Conservation (phyloP, 2,329 filamentous ascomycete genomes). For the Raffaelea arxii region DNA sequence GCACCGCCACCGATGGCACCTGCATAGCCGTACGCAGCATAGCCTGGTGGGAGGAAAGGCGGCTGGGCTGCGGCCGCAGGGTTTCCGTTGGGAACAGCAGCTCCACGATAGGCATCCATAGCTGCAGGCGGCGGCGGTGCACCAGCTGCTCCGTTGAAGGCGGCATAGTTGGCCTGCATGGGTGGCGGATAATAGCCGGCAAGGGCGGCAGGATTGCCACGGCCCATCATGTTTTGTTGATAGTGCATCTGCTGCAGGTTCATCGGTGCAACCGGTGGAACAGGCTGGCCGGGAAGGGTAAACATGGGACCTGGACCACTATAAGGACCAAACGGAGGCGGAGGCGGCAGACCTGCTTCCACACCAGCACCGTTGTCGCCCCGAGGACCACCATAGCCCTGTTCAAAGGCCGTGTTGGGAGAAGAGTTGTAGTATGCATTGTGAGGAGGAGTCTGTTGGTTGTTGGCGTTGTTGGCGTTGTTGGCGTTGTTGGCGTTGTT, state of each 20-base stretch:
- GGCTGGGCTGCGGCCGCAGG: slow-evolving; percentile 24
- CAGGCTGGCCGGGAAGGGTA: slow-evolving; percentile 4
- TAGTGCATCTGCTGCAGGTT: slow-evolving; percentile 36
- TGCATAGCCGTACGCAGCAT: slow-evolving; percentile 32
- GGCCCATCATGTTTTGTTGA: slow-evolving; percentile 47
- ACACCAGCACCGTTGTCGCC: slow-evolving; percentile 38
- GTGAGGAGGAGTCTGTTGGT: too few relatives aligned
- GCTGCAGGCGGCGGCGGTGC: slow-evolving; percentile 18
- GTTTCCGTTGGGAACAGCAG: slow-evolving; percentile 40
- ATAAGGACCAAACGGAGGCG: slow-evolving; percentile 8
- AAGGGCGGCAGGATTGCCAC: slow-evolving; percentile 42
- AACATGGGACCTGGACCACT: slow-evolving; percentile 6
- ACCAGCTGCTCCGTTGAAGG: slow-evolving; percentile 36
- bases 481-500: slow-evolving; percentile 12
- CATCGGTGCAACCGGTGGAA: slow-evolving; percentile 29
- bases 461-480: slow-evolving; percentile 6
- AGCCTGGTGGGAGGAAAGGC: slow-evolving; percentile 39
- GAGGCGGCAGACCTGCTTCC: slow-evolving; percentile 8
- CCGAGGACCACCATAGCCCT: slow-evolving; percentile 40
- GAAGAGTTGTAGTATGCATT: slow-evolving; percentile 44
- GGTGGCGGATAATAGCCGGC: slow-evolving; percentile 46
- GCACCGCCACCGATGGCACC: slow-evolving; percentile 26
- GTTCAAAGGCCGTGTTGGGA: slow-evolving; percentile 40
- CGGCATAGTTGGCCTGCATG: slow-evolving; percentile 46
- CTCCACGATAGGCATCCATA: slow-evolving; percentile 47